Percentiles rank a stretch among this genome's conserved stretches.
Evolutionary conservation across 176 grass and related monocot genomes (phyloP).

Genomic region (Zea mays): Zm-B73-REFERENCE-NAM-5.0 NC_050105.1:125551001-125551500

Average conservation of each 20-base stretch:
- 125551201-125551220: neutral
- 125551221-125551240: neutral
- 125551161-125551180: constrained; percentile 57
- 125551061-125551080: constrained; percentile 75
- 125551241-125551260: constrained; percentile 10
- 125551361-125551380: neutral
- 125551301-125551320: neutral
- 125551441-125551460: neutral
- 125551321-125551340: constrained; percentile 25
- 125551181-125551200: constrained; percentile 28
- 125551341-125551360: constrained; percentile 1
- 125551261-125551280: constrained; percentile 24
- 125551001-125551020: constrained; percentile 68
- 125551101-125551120: constrained; percentile 76
- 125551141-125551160: constrained; percentile 90
- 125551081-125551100: constrained; percentile 81
- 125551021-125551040: constrained; percentile 82
- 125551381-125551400: too few relatives aligned
- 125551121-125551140: constrained; percentile 87
- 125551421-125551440: neutral
- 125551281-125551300: constrained; percentile 38
- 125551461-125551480: neutral
- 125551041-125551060: constrained; percentile 82
- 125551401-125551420: neutral
- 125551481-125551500: too few relatives aligned